phyloP scores from a whole-genome alignment of 306 rosid genomes.

The Ammopiptanthus mongolicus region DNA sequence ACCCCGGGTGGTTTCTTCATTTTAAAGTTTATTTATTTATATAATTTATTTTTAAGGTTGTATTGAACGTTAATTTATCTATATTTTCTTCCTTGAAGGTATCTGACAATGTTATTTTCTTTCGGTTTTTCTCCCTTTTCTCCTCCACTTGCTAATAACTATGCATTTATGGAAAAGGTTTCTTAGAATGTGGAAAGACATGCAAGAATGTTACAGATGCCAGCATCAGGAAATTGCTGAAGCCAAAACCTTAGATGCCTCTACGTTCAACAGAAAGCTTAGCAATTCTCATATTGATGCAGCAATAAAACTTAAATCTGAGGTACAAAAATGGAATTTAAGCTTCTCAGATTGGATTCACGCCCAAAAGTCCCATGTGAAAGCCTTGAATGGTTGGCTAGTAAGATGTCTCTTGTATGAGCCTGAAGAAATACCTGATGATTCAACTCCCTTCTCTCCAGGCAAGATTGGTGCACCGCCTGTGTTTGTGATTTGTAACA shows the following conservation, averaged over 20 bases:
- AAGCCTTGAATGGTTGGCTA: conserved; percentile 75
- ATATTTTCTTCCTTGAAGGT: background rate
- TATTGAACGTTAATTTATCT: background rate
- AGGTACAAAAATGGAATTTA: conserved; percentile 57
- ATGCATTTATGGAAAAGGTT: conserved; percentile 40
- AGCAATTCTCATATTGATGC: conserved; percentile 43
- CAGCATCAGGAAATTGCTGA: conserved; percentile 48
- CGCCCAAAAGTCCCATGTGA: conserved; percentile 56
- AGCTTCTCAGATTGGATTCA: conserved; percentile 62
- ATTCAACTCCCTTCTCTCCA: conserved; percentile 45
- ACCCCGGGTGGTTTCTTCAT: background rate
- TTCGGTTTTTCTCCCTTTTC: background rate
- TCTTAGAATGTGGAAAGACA: conserved; percentile 69
- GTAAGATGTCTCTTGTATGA: conserved; percentile 53
- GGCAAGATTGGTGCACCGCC: conserved; percentile 61
- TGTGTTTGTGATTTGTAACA: conserved; percentile 50
- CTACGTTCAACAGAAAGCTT: conserved; percentile 30
- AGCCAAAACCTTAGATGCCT: conserved; percentile 32
- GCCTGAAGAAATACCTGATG: conserved; percentile 48
- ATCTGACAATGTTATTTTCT: conserved; percentile 10
- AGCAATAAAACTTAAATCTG: conserved; percentile 56
- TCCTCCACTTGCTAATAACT: background rate
- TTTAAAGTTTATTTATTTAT: background rate
- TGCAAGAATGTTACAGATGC: conserved; percentile 62
- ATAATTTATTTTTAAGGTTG: background rate